Percentiles rank a stretch among this genome's conserved stretches.
These are phyloP conservation scores for Galerina marginata DNA, from an alignment of 768 basidiomycete species.

Conservation along the genomic window DNA sequence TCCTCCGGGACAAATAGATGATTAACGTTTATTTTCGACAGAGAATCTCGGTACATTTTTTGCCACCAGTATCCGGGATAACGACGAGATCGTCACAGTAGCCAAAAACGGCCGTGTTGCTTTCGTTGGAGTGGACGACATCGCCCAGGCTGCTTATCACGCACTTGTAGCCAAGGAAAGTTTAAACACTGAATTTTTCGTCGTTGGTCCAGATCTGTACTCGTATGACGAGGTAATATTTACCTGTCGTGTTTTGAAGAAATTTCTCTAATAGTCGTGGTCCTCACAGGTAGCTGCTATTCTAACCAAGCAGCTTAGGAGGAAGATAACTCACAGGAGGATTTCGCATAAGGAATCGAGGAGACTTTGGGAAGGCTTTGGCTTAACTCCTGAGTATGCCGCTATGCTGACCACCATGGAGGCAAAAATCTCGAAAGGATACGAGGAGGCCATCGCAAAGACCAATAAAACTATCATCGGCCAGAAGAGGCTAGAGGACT, in stretches of 20 bases:
- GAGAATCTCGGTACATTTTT: conserved; percentile 36
- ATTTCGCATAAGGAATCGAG: conserved; percentile 25
- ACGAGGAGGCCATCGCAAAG: conserved; percentile 24
- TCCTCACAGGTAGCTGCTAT: conserved; percentile 29
- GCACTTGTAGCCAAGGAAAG: conserved; percentile 31
- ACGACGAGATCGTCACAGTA: conserved; percentile 31
- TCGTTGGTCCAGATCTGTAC: conserved; percentile 38
- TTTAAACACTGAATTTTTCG: conserved; percentile 29
- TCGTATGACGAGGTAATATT: conserved; percentile 35
- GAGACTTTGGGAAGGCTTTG: conserved; percentile 19
- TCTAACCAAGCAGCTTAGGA: conserved; percentile 29
- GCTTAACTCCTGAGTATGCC: conserved; percentile 22
- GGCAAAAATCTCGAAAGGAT: conserved; percentile 21
- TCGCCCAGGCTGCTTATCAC: conserved; percentile 37
- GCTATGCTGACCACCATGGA: conserved; percentile 19
- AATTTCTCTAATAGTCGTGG: neutral
- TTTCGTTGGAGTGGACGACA: conserved; percentile 37
- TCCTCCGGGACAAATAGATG: neutral
- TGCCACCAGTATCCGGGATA: conserved; percentile 25
- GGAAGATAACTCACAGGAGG: conserved; percentile 33
- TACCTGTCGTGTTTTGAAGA: neutral
- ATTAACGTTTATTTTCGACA: conserved; percentile 10
- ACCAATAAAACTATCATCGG: conserved; percentile 18
- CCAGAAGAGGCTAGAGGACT: conserved; percentile 2
- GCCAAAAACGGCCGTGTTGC: conserved; percentile 33